Conservation (phyloP, 2,329 filamentous ascomycete genomes). For the Mycocentrospora acerina region DNA sequence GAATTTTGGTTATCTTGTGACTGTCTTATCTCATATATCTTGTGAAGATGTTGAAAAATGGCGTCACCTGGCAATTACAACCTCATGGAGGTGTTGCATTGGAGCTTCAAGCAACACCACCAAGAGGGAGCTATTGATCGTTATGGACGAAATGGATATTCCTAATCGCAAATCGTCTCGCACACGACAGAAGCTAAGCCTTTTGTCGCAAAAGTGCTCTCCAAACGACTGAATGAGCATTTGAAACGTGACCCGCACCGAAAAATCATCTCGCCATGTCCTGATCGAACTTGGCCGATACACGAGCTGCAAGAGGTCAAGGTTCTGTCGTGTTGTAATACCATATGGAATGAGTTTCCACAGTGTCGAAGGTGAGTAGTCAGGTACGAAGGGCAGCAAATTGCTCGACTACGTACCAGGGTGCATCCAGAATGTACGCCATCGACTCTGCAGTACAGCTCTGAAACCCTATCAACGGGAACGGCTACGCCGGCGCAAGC, state of each 20-base stretch:
- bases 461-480: slow-evolving; percentile 22
- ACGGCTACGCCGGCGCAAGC: slow-evolving; percentile 15
- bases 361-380: slow-evolving; percentile 11
- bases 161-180: slow-evolving; percentile 1
- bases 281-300: slow-evolving; percentile 25
- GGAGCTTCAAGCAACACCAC: no score
- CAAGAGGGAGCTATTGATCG: no score
- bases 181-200: slow-evolving; percentile 15
- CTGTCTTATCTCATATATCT: no score
- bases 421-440: slow-evolving; percentile 17
- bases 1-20: no score
- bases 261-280: slow-evolving; percentile 22
- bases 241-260: slow-evolving; percentile 33
- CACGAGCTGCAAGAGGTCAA: slow-evolving; percentile 18
- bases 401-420: slow-evolving; percentile 14
- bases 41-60: no score
- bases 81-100: no score
- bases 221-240: slow-evolving; percentile 23
- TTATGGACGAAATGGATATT: neutral
- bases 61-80: no score
- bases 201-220: slow-evolving; percentile 22
- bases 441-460: slow-evolving; percentile 18
- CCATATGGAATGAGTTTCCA: slow-evolving; percentile 8
- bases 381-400: slow-evolving; percentile 13
- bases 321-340: slow-evolving; percentile 10